Evolutionary conservation across 306 rosid genomes (phyloP).

Genomic region (Prunus campanulata): DNA sequence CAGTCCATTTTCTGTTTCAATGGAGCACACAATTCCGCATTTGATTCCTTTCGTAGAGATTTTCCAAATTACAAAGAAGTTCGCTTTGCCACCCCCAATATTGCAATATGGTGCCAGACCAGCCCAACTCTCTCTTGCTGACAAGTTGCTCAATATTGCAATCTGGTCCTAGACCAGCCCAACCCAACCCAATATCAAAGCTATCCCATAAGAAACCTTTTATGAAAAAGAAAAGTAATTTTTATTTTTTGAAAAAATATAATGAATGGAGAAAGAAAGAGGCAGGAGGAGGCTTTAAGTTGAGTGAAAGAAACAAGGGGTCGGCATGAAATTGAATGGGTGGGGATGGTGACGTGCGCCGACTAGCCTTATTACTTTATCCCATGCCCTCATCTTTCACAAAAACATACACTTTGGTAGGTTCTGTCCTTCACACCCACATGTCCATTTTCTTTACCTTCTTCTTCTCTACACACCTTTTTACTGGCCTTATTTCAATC

Average conservation of each 20-base stretch:
- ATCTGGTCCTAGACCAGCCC: too few species aligned
- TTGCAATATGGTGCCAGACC: too few species aligned
- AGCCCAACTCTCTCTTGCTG: too few species aligned
- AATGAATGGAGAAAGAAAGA: neutral
- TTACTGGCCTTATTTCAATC: neutral
- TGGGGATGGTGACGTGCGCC: constrained; percentile 55
- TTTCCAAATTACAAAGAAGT: constrained; percentile 88
- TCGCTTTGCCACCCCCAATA: neutral
- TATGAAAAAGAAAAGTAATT: neutral
- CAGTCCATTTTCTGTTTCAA: constrained; percentile 98
- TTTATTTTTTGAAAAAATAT: neutral
- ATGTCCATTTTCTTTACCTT: constrained; percentile 36
- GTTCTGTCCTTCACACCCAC: constrained; percentile 23
- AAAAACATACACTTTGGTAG: constrained; percentile 46
- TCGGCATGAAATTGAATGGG: constrained; percentile 25
- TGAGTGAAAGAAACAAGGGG: constrained; percentile 18
- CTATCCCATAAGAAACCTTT: neutral
- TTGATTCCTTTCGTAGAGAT: constrained; percentile 58
- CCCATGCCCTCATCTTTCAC: constrained; percentile 69
- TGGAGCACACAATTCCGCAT: constrained; percentile 90
- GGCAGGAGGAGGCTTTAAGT: neutral
- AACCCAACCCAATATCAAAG: too few species aligned
- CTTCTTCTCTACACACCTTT: constrained; percentile 13
- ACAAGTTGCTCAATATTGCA: too few species aligned
- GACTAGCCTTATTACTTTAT: constrained; percentile 52